These are phyloP conservation scores for Leccinum broughii DNA, from an alignment of 768 basidiomycete genomes.

Conservation along the genomic window DNA sequence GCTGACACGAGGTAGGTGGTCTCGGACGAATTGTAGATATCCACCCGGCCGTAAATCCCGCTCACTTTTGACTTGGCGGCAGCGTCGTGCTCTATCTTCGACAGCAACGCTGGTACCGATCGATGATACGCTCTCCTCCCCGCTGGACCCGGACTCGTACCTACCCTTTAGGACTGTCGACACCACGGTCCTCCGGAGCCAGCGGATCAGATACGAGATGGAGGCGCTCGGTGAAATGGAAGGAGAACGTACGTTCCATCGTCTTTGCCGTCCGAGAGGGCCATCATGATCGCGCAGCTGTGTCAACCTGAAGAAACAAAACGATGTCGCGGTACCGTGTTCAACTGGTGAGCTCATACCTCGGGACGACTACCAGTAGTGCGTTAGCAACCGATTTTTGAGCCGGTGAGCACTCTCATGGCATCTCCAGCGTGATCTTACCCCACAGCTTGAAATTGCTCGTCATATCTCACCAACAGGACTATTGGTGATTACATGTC, in stretches of 20 bases:
- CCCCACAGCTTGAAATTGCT: no score
- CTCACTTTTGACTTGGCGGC: slow-evolving; percentile 5
- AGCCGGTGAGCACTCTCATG: no score
- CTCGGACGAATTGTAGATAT: not conserved
- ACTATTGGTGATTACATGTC: no score
- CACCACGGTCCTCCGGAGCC: slow-evolving; percentile 49
- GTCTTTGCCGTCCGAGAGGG: not conserved
- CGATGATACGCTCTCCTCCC: slow-evolving; percentile 37
- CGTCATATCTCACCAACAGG: no score
- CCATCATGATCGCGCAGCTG: no score
- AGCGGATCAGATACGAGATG: slow-evolving; percentile 62
- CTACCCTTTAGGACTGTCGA: slow-evolving; percentile 82
- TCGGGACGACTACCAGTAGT: no score
- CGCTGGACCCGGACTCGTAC: slow-evolving; percentile 72
- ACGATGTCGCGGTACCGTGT: no score
- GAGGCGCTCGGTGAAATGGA: slow-evolving; percentile 48
- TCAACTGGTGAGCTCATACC: no score
- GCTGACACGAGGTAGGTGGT: slow-evolving; percentile 67
- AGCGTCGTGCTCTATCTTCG: slow-evolving; percentile 80
- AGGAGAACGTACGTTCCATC: slow-evolving; percentile 40
- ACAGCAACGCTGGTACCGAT: slow-evolving; percentile 42
- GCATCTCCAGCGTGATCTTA: no score
- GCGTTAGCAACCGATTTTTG: no score
- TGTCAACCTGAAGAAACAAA: no score
- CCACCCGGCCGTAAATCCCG: not conserved